Evolutionary conservation across 306 rosid species (phyloP).

Genomic region (Hippophae tibetana): DNA sequence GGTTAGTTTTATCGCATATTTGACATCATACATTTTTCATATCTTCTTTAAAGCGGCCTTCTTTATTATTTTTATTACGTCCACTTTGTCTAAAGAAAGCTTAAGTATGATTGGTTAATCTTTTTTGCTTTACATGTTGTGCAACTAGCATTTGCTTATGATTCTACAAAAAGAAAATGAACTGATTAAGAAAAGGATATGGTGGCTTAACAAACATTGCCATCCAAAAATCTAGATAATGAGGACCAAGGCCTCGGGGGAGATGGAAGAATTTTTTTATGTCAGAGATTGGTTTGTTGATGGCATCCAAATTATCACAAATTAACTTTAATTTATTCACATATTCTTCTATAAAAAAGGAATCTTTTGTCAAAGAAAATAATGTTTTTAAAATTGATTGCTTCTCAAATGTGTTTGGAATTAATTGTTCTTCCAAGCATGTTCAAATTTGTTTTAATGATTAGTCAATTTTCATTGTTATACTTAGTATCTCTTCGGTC

Average conservation of each 20-base stretch:
- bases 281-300: background rate
- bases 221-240: background rate
- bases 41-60: no score
- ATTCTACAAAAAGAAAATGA: background rate
- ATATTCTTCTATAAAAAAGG: background rate
- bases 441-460: background rate
- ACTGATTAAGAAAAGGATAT: background rate
- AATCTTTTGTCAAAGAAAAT: background rate
- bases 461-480: background rate
- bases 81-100: background rate
- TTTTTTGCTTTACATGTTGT: background rate
- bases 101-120: background rate
- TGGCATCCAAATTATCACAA: conserved; percentile 1
- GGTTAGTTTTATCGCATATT: no score
- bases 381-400: background rate
- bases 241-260: background rate
- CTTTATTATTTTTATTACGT: no score
- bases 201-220: conserved; percentile 1
- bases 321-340: background rate
- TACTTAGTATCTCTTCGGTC: background rate
- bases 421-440: background rate
- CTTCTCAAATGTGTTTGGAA: background rate
- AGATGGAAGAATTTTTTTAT: background rate
- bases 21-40: no score
- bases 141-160: background rate